Evolutionary conservation across 352 stramenopile species (phyloP), one percentile per base, ranked within the genome.

Genomic region (Phytophthora pluvialis): DNA sequence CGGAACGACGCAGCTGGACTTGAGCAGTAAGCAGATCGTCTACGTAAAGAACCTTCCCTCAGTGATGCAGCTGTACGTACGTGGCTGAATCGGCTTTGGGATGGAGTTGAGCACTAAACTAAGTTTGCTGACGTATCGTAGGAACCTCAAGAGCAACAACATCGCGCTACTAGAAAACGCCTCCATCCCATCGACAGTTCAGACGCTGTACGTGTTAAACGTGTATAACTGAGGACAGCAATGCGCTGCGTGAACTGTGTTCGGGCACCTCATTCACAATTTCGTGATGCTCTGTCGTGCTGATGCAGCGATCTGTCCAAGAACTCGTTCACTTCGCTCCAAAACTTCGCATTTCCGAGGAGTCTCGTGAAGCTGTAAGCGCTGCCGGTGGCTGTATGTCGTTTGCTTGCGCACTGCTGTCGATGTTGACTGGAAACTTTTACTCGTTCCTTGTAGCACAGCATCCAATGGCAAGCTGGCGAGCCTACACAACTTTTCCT

Each of bases 91-190:
- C 31, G 18, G 29, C 16, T 7, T 11, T 10, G 36, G 15, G 15
- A 33, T 58, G 13, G 35, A 18, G 7, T 39, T 49, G 13, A 18
- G 46, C 28, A 26, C 13, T 36, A 38, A 47, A 16, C 10, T 29
- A 26, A 16, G 12, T 48, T 39, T 39, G 13, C 4, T 33, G 1
- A 16, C 25, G 31, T 35, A 35, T 36, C 42, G 9, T 46, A 83
- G 75, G 9, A 48, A 75, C 13, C 64, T 83, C 29, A 67, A 48
- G 32, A 73, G 64, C 53, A 83, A 83, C 60, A 74, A 51, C 21
- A 72, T 83, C 43, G 13, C 16, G 6, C 16, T 36, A 4, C 25
- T 83, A 28, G 43, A 57, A 18, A 72, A 73, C 11, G 48, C 48
- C 10, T 52, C 58, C 10, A 78, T 81, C 18, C 67, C 75, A 13